phyloP scores from a whole-genome alignment of 768 basidiomycete species.

The Suillus fuscotomentosus region DNA sequence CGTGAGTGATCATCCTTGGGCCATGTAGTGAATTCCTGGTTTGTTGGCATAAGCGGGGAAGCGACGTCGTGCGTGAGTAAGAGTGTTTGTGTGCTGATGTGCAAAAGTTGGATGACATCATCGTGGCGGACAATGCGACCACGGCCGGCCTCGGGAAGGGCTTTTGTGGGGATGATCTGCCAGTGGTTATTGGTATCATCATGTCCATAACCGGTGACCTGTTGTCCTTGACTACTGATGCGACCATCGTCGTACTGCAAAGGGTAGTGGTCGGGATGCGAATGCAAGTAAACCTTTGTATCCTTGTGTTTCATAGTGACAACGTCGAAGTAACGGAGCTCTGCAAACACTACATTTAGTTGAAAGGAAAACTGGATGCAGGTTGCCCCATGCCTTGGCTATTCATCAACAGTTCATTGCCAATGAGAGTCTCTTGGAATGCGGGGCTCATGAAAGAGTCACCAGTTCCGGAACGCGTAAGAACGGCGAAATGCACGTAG shows the following conservation, averaged over 20 bases:
- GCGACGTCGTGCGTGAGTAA: slow-evolving; percentile 98
- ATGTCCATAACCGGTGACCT: slow-evolving; percentile 94
- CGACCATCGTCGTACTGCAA: slow-evolving; percentile 94
- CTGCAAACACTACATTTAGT: slow-evolving; percentile 40
- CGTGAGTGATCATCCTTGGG: slow-evolving; percentile 72
- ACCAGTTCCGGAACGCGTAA: slow-evolving; percentile 87
- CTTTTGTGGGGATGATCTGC: slow-evolving; percentile 94
- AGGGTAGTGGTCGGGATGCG: slow-evolving; percentile 89
- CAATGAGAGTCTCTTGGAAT: slow-evolving; percentile 93
- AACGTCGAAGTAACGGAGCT: slow-evolving; percentile 91
- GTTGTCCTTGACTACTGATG: slow-evolving; percentile 93
- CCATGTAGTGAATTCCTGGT: slow-evolving; percentile 98
- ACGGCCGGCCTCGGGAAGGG: slow-evolving; percentile 90
- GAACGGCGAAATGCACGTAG: slow-evolving; percentile 89
- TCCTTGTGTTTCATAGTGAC: slow-evolving; percentile 89
- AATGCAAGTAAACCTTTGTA: slow-evolving; percentile 91
- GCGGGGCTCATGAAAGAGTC: slow-evolving; percentile 97
- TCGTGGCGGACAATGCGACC: slow-evolving; percentile 90
- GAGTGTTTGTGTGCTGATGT: slow-evolving; percentile 77
- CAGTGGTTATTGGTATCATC: slow-evolving; percentile 94
- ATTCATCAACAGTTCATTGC: slow-evolving; percentile 89
- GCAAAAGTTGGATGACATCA: slow-evolving; percentile 86
- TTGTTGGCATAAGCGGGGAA: slow-evolving; percentile 94
- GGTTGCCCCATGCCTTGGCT: slow-evolving; percentile 70
- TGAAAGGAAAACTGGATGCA: background rate